These are phyloP conservation scores for Parsonsia alboflavescens DNA, from an alignment of 257 asterid species.

Conservation along the genomic window DNA sequence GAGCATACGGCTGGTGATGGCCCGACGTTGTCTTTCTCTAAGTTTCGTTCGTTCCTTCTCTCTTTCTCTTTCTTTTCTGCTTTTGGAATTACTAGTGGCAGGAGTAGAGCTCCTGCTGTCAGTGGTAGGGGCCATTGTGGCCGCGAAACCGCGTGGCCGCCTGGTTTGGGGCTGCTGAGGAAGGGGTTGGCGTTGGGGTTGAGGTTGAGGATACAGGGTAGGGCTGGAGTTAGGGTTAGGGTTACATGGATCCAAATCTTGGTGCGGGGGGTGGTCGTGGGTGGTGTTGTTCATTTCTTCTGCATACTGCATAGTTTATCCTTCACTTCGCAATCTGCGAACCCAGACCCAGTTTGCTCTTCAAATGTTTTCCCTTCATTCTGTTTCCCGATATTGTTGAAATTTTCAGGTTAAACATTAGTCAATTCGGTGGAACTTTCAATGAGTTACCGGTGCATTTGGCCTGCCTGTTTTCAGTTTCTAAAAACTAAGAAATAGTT, in stretches of 20 bases:
- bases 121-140: conserved; percentile 33
- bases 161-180: conserved; percentile 35
- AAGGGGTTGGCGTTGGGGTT: conserved; percentile 9
- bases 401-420: not conserved
- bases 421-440: too few species aligned
- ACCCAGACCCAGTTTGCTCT: not conserved
- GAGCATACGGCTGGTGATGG: conserved; percentile 70
- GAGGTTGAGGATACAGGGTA: conserved; percentile 17
- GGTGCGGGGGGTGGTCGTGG: conserved; percentile 12
- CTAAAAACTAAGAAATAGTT: too few species aligned
- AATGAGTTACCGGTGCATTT: not conserved
- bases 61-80: conserved; percentile 67
- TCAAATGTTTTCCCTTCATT: not conserved
- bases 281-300: conserved; percentile 32
- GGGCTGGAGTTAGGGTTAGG: conserved; percentile 20
- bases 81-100: conserved; percentile 19
- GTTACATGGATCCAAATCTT: conserved; percentile 40
- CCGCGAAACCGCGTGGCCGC: conserved; percentile 80
- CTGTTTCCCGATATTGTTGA: too few species aligned
- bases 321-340: not conserved
- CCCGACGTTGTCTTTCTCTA: conserved; percentile 72
- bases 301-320: conserved; percentile 18
- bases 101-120: conserved; percentile 17
- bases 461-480: too few species aligned
- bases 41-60: conserved; percentile 72